Percentiles rank a stretch among this genome's conserved stretches.
Evolutionary conservation across 2,329 filamentous ascomycete genomes (phyloP).

Genomic region (Ophiobolus disseminans): DNA sequence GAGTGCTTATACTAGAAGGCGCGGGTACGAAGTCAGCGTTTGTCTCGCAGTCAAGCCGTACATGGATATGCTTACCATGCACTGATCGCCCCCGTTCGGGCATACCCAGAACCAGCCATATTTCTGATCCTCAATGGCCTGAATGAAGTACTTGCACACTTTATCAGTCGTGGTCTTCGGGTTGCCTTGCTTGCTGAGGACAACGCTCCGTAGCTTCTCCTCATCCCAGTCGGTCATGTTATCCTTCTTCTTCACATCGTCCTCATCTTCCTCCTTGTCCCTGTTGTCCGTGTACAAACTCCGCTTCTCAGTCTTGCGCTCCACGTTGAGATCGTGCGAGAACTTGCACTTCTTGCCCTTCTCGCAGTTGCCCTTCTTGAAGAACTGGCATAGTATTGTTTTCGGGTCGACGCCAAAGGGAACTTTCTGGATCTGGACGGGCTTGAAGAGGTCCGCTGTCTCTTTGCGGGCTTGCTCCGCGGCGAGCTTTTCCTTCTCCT

Average conservation of each 20-base stretch:
- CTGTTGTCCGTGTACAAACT: slow-evolving; percentile 87
- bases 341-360: slow-evolving; percentile 97
- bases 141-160: slow-evolving; percentile 98
- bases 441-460: slow-evolving; percentile 82
- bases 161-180: slow-evolving; percentile 95
- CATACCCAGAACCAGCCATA: slow-evolving; percentile 99
- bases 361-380: slow-evolving; percentile 95
- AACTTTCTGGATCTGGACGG: slow-evolving; percentile 95
- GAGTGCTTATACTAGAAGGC: slow-evolving; percentile 99
- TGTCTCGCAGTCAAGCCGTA: too few species aligned
- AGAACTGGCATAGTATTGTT: slow-evolving; percentile 95
- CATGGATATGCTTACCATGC: too few species aligned
- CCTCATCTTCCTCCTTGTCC: slow-evolving; percentile 71
- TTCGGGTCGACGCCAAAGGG: slow-evolving; percentile 98
- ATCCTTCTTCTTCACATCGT: slow-evolving; percentile 85
- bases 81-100: slow-evolving; percentile 75
- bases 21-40: too few species aligned
- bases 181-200: slow-evolving; percentile 96
- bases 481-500: slow-evolving; percentile 88
- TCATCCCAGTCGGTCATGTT: slow-evolving; percentile 98
- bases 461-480: slow-evolving; percentile 85
- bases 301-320: slow-evolving; percentile 91
- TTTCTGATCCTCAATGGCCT: slow-evolving; percentile 96
- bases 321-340: slow-evolving; percentile 85
- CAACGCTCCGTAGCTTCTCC: slow-evolving; percentile 88